Base-by-base conservation (phyloP, 345 rosid genomes). In the Boechera stricta region DNA sequence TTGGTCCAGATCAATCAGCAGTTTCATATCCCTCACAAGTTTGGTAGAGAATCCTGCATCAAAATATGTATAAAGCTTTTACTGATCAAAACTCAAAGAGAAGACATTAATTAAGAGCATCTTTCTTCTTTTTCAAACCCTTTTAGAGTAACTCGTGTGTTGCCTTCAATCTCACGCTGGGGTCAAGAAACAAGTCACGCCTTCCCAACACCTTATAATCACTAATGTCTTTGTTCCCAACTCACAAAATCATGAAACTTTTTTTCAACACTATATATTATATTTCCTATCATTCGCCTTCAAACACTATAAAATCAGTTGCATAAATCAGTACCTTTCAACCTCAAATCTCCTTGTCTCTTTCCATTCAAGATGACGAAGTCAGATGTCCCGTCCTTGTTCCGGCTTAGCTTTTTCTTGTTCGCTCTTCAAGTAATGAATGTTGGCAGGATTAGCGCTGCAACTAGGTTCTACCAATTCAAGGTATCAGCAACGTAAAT, bases 381-480 rank as follows among this genome's bases (percentile, higher is more conserved):
- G 58, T 60, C 80, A 52, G 78, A 70, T 70, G 36, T n/a, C 73
- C 55, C 29, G 9, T 67, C 82, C 41, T 29, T 84, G 64, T 48
- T 83, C 56, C 84, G 73, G 84, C 66, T 64, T 81, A 69, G 82
- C 74, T 26, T 81, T 32, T 77, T 71, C 77, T 70, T 78, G 58
- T 73, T 47, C 73, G 54, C 71, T 59, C 75, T 76, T 38, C 85
- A 75, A 28, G 80, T 82, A 28, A 66, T 74, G 82, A 59, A 48
- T 63, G 2, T 84, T 83, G 83, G 84, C 85, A 64, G 7, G 47
- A 35, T 83, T 83, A 16, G 53, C 83, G 60, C 79, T 67, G 71
- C 92, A 15, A 83, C 96, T 78, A 85, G 89, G 61, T 84, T 90
- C 86, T 92, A 90, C 64, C 89, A 87, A 52, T 92, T 92, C 76